Evolutionary conservation across 345 rosid genomes (phyloP).

Genomic region (thale cress (Arabidopsis thaliana)): TAIR10.1 NC_003071.7:10802001-10802500

Average conservation of each 20-base stretch:
- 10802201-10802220: neutral
- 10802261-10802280: neutral
- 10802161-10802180: slow-evolving; percentile 81
- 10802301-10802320: neutral
- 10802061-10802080: neutral
- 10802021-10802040: neutral
- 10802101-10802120: slow-evolving; percentile 22
- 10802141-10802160: slow-evolving; percentile 65
- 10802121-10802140: slow-evolving; percentile 69
- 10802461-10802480: neutral
- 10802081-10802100: neutral
- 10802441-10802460: neutral
- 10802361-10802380: neutral
- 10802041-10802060: neutral
- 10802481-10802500: neutral
- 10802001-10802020: neutral
- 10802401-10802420: neutral
- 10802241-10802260: neutral
- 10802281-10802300: neutral
- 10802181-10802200: slow-evolving; percentile 73
- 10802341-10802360: neutral
- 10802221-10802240: neutral
- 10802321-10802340: neutral
- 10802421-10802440: neutral
- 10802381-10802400: neutral